A percentile compares a stretch with the other conserved stretches of the same genome.
phyloP scores from a whole-genome alignment of 306 rosid genomes.

The Rosa multiflora region DNA sequence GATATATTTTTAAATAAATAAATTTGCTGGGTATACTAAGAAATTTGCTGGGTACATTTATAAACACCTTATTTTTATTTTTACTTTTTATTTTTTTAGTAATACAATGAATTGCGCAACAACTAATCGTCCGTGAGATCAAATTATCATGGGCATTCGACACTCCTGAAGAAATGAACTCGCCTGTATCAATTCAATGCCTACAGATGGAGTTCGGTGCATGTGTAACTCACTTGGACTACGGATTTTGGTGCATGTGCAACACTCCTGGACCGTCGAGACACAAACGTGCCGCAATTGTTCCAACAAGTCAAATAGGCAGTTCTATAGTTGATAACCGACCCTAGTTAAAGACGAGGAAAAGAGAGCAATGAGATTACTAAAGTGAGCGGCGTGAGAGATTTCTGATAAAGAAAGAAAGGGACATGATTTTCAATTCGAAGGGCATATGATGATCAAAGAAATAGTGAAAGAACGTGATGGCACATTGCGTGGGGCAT shows the following conservation, averaged over 20 bases:
- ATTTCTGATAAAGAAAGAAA: slow-evolving; percentile 15
- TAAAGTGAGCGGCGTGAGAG: slow-evolving; percentile 25
- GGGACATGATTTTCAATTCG: not conserved
- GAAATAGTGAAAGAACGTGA: slow-evolving; percentile 6
- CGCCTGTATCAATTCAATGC: not conserved
- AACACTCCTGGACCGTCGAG: not conserved
- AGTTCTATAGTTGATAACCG: slow-evolving; percentile 10
- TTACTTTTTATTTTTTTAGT: too few species aligned
- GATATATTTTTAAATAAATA: too few species aligned
- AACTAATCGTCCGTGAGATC: too few species aligned
- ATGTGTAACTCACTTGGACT: not conserved
- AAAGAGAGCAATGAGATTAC: slow-evolving; percentile 7
- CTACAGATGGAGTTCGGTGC: not conserved
- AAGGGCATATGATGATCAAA: not conserved
- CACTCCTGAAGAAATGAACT: too few species aligned
- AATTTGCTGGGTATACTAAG: too few species aligned
- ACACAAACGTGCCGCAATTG: not conserved
- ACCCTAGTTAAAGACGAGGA: not conserved
- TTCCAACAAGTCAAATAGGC: slow-evolving; percentile 11
- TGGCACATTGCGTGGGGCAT: slow-evolving; percentile 10
- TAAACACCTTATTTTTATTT: too few species aligned
- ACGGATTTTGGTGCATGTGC: not conserved
- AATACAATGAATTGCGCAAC: too few species aligned
- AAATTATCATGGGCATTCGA: too few species aligned
- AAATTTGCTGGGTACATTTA: too few species aligned